A percentile compares a stretch with the other conserved stretches of the same genome.
phyloP scores from a whole-genome alignment of 495 filamentous ascomycete genomes.

The Hamigera avellanea region DNA sequence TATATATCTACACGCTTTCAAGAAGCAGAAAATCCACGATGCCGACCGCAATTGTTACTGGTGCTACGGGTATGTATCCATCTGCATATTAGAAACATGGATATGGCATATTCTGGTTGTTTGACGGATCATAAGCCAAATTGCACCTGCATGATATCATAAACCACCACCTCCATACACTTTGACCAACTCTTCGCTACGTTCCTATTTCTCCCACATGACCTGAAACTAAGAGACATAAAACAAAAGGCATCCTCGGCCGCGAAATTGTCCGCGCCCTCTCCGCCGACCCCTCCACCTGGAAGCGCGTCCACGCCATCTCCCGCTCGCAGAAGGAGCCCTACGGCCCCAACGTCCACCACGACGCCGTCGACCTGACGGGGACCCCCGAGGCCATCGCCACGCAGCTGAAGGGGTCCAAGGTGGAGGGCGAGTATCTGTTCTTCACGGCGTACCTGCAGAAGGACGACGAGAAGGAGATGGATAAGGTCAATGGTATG shows the following conservation, averaged over 20 bases:
- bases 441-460: conserved; percentile 39
- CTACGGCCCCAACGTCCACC: conserved; percentile 28
- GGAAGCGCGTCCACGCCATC: conserved; percentile 27
- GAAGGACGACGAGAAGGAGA: conserved; percentile 31
- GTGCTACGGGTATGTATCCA: conserved; percentile 24
- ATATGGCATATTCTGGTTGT: too few relatives aligned
- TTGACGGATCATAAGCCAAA: too few relatives aligned
- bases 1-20: not conserved
- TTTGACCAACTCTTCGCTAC: too few relatives aligned
- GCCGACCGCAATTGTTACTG: conserved; percentile 28
- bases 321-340: conserved; percentile 31
- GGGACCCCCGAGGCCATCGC: conserved; percentile 28
- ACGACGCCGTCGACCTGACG: conserved; percentile 34
- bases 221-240: not conserved
- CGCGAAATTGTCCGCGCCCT: conserved; percentile 34
- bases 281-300: conserved; percentile 24
- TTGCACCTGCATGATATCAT: too few relatives aligned
- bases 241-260: conserved; percentile 30
- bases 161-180: too few relatives aligned
- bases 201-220: not conserved
- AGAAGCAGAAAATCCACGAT: conserved; percentile 14
- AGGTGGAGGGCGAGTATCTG: conserved; percentile 30
- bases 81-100: too few relatives aligned
- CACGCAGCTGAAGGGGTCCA: conserved; percentile 18
- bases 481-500: conserved; percentile 26